Evolutionary conservation across 2,329 filamentous ascomycete genomes (phyloP).

Genomic region (Thermomyces lanuginosus): DNA sequence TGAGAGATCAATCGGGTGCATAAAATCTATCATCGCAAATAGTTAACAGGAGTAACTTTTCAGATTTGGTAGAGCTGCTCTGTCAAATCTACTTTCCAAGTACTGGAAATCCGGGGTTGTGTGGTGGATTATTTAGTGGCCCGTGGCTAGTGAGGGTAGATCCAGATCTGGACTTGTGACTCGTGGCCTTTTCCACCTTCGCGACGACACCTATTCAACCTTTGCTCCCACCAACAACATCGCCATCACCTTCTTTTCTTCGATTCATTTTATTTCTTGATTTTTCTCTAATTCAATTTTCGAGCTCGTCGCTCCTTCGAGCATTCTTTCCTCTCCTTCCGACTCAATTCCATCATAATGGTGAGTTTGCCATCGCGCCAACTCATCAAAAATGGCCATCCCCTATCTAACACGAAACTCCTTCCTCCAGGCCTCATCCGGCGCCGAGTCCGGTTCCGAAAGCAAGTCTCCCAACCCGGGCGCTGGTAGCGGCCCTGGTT

Average conservation of each 20-base stretch:
- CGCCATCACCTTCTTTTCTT: not conserved
- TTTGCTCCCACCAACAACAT: not conserved
- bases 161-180: too few species aligned
- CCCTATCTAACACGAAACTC: slow-evolving; percentile 15
- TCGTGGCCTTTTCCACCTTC: slow-evolving; percentile 7
- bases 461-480: slow-evolving; percentile 20
- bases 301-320: not conserved
- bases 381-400: not conserved
- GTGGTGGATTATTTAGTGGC: too few species aligned
- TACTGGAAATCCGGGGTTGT: too few species aligned
- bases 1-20: too few species aligned
- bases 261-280: slow-evolving; percentile 3
- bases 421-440: slow-evolving; percentile 26
- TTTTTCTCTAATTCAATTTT: slow-evolving; percentile 4
- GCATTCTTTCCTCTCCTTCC: not conserved
- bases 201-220: slow-evolving; percentile 1
- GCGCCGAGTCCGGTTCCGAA: slow-evolving; percentile 30
- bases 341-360: slow-evolving; percentile 3
- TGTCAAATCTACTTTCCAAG: too few species aligned
- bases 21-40: too few species aligned
- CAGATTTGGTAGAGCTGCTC: too few species aligned
- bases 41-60: too few species aligned
- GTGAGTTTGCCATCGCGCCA: slow-evolving; percentile 2
- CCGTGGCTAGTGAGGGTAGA: too few species aligned
- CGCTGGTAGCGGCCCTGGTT: slow-evolving; percentile 32